phyloP scores from a whole-genome alignment of 768 basidiomycete species.

The Serendipita sp. region DNA sequence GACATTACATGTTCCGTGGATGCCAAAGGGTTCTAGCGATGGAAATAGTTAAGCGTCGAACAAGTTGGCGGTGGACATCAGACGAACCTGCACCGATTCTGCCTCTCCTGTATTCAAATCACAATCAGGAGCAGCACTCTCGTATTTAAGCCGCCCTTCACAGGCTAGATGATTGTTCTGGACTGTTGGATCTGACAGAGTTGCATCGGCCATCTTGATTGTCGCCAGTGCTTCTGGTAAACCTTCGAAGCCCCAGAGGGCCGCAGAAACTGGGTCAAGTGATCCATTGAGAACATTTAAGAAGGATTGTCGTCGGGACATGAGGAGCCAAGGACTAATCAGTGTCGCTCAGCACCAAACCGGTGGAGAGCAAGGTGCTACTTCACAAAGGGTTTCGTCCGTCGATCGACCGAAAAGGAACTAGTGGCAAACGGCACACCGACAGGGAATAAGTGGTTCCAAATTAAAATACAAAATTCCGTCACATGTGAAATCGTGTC shows the following conservation, averaged over 20 bases:
- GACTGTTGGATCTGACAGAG: neutral
- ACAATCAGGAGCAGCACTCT: too few relatives aligned
- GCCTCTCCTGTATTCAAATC: too few relatives aligned
- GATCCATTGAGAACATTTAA: neutral
- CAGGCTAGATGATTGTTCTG: neutral
- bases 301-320: neutral
- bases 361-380: neutral
- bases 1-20: neutral
- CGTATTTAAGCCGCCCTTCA: too few relatives aligned
- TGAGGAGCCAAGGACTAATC: neutral
- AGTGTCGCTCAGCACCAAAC: neutral
- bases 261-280: neutral
- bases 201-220: neutral
- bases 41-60: too few relatives aligned
- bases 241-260: neutral
- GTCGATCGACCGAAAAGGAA: neutral
- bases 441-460: neutral
- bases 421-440: neutral
- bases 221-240: neutral
- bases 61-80: too few relatives aligned
- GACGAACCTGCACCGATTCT: too few relatives aligned
- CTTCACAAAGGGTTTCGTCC: neutral
- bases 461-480: neutral
- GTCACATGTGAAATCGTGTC: neutral
- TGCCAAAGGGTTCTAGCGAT: neutral